These are phyloP conservation scores for Cercis canadensis DNA, from an alignment of 306 rosid genomes.

Conservation along the genomic window DNA sequence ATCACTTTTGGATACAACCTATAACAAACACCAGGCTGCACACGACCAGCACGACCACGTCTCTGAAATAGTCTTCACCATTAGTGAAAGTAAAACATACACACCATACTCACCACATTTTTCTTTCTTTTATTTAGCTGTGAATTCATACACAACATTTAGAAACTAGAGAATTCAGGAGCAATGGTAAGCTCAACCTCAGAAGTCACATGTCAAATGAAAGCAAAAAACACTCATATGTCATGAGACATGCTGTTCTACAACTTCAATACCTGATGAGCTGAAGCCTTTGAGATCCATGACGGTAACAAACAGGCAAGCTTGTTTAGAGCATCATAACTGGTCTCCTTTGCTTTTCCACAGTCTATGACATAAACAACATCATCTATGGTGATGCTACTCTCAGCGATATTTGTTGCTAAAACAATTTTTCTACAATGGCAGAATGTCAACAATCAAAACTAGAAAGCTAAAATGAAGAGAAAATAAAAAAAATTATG, in stretches of 20 bases:
- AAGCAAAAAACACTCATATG: conserved; percentile 25
- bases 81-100: conserved; percentile 35
- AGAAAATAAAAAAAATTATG: conserved; percentile 14
- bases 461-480: conserved; percentile 30
- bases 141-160: conserved; percentile 28
- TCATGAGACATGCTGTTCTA: conserved; percentile 13
- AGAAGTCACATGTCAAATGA: conserved; percentile 15
- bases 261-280: conserved; percentile 78
- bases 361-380: conserved; percentile 93
- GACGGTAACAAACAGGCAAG: conserved; percentile 94
- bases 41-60: conserved; percentile 99
- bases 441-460: conserved; percentile 37
- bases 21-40: conserved; percentile 93
- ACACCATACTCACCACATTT: not conserved
- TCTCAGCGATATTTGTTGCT: conserved; percentile 98
- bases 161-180: conserved; percentile 18
- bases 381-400: conserved; percentile 97
- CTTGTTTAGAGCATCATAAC: conserved; percentile 96
- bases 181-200: conserved; percentile 28
- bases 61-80: conserved; percentile 62
- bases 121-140: not conserved
- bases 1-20: conserved; percentile 87
- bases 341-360: conserved; percentile 99
- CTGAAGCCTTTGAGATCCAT: conserved; percentile 98
- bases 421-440: conserved; percentile 88